Evolutionary conservation across 2,329 filamentous ascomycete genomes (phyloP).

Genomic region (Fusarium buharicum): DNA sequence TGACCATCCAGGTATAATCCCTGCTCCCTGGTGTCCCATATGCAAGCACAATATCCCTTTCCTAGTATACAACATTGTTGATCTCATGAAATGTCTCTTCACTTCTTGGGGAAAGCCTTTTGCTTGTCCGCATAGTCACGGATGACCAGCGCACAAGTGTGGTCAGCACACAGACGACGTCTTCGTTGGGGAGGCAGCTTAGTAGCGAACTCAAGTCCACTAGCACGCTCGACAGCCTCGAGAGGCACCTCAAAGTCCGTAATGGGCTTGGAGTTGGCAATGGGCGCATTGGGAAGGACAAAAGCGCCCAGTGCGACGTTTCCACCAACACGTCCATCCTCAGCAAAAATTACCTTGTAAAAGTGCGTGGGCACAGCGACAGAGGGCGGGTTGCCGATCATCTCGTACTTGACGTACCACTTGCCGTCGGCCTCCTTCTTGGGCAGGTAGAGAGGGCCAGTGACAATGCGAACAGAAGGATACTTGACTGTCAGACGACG

Average conservation of each 20-base stretch:
- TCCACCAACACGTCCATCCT: constrained; percentile 76
- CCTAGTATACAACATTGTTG: constrained; percentile 13
- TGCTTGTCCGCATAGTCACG: constrained; percentile 77
- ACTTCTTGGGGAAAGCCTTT: constrained; percentile 64
- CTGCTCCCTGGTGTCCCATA: not conserved
- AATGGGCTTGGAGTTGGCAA: constrained; percentile 87
- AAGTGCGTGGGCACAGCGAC: constrained; percentile 98
- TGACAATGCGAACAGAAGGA: constrained; percentile 89
- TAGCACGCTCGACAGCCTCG: constrained; percentile 91
- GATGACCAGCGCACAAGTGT: constrained; percentile 84
- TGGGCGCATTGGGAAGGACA: constrained; percentile 90
- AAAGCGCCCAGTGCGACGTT: constrained; percentile 93
- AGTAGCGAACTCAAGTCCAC: constrained; percentile 87
- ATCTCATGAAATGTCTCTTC: not conserved
- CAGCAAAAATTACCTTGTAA: constrained; percentile 98
- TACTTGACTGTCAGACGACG: constrained; percentile 82
- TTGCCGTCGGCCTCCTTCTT: constrained; percentile 84
- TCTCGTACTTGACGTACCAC: constrained; percentile 95
- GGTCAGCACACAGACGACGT: constrained; percentile 84
- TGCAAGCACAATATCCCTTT: not conserved
- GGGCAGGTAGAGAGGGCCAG: constrained; percentile 92
- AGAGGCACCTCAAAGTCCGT: constrained; percentile 94
- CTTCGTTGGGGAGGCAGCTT: constrained; percentile 79
- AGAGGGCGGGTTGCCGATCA: constrained; percentile 92
- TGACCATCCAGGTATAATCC: not conserved